phyloP scores from a whole-genome alignment of 1,139 yeast genomes.

The Geotrichum bryndzae region DNA sequence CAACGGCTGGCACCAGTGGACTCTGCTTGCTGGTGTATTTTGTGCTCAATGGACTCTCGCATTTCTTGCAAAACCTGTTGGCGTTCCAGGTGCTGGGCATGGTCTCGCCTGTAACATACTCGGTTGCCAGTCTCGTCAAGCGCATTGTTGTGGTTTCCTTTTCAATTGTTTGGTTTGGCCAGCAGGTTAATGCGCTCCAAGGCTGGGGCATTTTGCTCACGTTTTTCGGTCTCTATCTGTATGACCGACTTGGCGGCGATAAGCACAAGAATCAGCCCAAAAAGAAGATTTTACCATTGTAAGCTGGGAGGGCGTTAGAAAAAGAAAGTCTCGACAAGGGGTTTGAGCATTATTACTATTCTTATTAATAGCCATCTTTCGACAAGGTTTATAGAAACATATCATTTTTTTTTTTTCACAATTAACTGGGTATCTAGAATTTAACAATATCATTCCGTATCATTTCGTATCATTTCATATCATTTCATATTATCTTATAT shows the following conservation, averaged over 20 bases:
- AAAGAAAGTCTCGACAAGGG: no score
- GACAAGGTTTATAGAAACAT: not conserved
- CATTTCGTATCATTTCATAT: no score
- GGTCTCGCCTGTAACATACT: constrained; percentile 82
- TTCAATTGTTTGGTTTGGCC: constrained; percentile 74
- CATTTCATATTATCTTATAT: no score
- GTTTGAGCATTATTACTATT: not conserved
- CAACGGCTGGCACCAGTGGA: not conserved
- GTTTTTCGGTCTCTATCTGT: constrained; percentile 51
- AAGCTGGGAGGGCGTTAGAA: not conserved
- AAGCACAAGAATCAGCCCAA: constrained; percentile 22
- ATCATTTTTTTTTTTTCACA: not conserved
- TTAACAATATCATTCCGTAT: not conserved
- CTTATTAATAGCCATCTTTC: not conserved
- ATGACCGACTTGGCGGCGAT: constrained; percentile 68
- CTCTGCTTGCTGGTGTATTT: constrained; percentile 25
- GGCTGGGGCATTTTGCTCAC: constrained; percentile 68
- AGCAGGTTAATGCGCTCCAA: constrained; percentile 47
- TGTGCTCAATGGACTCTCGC: constrained; percentile 59
- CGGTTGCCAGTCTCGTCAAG: constrained; percentile 83
- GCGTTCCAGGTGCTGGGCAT: constrained; percentile 87
- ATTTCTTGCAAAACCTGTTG: constrained; percentile 75
- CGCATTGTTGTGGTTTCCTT: constrained; percentile 78
- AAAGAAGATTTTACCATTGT: not conserved
- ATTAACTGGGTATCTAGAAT: not conserved